Base-by-base conservation (phyloP, 768 basidiomycete species). In the Plicaturopsis crispa region DNA sequence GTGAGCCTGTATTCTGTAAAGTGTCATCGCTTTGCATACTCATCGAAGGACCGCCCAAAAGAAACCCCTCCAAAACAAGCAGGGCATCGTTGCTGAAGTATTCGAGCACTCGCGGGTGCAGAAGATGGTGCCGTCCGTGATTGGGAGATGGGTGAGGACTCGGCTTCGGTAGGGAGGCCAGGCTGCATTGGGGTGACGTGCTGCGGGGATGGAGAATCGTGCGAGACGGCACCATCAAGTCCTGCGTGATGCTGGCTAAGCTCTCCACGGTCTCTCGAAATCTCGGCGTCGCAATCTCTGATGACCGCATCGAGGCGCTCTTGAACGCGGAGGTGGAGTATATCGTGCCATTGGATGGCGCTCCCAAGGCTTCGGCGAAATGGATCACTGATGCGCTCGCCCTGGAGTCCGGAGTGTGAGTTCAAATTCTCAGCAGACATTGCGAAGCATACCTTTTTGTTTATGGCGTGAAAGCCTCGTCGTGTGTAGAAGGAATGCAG, bases 311-410 rank as follows among this genome's bases (percentile, higher is more conserved):
- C 41, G 0, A 52, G 33, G 13, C 35, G 17, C 2, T n/a, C 8
- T 14, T 61, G 52, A 2, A 59, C 24, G 6, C 31, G 31, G 0
- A 43, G 28, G 0, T 44, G 37, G 0, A 63, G 41, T 0, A 48
- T 42, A 17, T 60, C 48, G 6, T 48, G 56, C 62, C 60, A 64
- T 2, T 56, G 56, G 0, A 62, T 41, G 0, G 57, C 53, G 1
- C 41, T 17, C 16, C 44, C 35, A 5, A 62, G 42, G 2, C 57
- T 38, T 0, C 40, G 43, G 0, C 56, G 48, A 37, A 65, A 66
- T 0, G 63, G 55, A n/a, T 66, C 60, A 3, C 41, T 26, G 4
- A 55, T 26, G 0, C 38, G 31, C 1, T 46, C 40, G 0, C 55
- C 53, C 62, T 63, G 36, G 21, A 8, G 31, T 21, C 14, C 10